Conservation (phyloP, 352 stramenopile genomes). For the Phytophthora rubi region DNA sequence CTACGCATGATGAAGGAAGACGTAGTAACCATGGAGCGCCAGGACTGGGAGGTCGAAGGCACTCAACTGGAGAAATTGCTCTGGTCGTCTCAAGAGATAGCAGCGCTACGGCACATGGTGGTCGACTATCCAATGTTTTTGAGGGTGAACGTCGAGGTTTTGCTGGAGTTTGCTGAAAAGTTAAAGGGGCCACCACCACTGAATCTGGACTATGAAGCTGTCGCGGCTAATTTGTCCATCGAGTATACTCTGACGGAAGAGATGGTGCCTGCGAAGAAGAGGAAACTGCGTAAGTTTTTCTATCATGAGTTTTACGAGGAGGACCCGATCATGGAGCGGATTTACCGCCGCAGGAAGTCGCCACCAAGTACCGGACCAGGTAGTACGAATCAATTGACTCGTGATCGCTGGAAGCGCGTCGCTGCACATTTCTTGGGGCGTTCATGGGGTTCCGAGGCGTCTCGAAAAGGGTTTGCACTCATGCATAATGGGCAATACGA, state of each 20-base stretch:
- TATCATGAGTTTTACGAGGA: constrained; percentile 80
- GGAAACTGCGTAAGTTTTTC: constrained; percentile 62
- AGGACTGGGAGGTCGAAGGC: constrained; percentile 63
- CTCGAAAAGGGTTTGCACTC: constrained; percentile 47
- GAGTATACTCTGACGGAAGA: constrained; percentile 46
- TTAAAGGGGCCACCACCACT: constrained; percentile 40
- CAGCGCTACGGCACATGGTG: constrained; percentile 41
- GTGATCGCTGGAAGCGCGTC: constrained; percentile 54
- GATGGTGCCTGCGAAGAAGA: constrained; percentile 47
- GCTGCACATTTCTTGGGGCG: constrained; percentile 48
- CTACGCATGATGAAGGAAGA: constrained; percentile 72
- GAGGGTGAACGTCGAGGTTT: constrained; percentile 49
- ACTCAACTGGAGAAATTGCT: constrained; percentile 52
- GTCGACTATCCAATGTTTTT: constrained; percentile 42
- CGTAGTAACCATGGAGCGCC: constrained; percentile 47
- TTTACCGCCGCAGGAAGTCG: constrained; percentile 14
- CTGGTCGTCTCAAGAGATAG: constrained; percentile 47
- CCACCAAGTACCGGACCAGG: constrained; percentile 28
- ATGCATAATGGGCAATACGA: constrained; percentile 53
- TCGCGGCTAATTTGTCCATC: constrained; percentile 31
- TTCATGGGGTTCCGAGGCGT: constrained; percentile 44
- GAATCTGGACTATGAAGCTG: constrained; percentile 63
- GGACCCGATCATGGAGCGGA: constrained; percentile 48
- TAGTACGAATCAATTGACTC: constrained; percentile 36
- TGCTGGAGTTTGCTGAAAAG: constrained; percentile 41